These are phyloP conservation scores for Phoenix dactylifera DNA, from an alignment of 176 grass and related monocot species.

Conservation along the genomic window DNA sequence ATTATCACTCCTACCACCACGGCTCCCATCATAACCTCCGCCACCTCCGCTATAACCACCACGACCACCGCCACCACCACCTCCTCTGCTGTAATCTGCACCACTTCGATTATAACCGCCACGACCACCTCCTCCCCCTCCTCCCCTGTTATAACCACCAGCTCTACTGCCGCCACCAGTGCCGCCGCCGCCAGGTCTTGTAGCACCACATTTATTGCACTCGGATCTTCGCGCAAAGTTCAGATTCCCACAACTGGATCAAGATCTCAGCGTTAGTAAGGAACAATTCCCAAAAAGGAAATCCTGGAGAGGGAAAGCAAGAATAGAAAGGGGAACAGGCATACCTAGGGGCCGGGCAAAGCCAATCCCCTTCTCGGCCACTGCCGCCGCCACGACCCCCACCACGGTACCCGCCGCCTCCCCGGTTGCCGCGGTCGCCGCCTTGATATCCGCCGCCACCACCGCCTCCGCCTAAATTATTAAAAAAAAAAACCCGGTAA, in stretches of 20 bases:
- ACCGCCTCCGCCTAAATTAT: background rate
- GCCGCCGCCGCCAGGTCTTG: constrained; percentile 34
- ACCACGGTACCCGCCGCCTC: constrained; percentile 6
- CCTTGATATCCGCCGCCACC: constrained; percentile 22
- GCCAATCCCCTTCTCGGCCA: constrained; percentile 75
- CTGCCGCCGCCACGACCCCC: constrained; percentile 12
- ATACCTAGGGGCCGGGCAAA: constrained; percentile 61
- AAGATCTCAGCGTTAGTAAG: no score
- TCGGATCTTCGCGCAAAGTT: constrained; percentile 93
- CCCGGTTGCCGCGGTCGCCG: constrained; percentile 1
- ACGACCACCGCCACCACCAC: constrained; percentile 9
- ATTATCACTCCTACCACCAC: constrained; percentile 43
- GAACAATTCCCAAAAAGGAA: background rate
- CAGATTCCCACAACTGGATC: constrained; percentile 74
- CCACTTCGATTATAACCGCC: constrained; percentile 35
- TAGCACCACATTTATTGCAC: constrained; percentile 91
- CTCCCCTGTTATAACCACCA: constrained; percentile 44
- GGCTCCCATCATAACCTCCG: constrained; percentile 43
- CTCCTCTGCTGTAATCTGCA: constrained; percentile 9
- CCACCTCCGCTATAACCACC: constrained; percentile 25
- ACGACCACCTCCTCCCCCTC: constrained; percentile 41
- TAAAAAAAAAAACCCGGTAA: no score
- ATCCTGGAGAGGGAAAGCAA: background rate
- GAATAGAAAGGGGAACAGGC: constrained; percentile 2
- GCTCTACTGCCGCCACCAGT: constrained; percentile 30